A percentile compares a stretch with the other conserved stretches of the same genome.
Evolutionary conservation across 768 basidiomycete genomes (phyloP).

Genomic region (Chlorophyllum brunneum): DNA sequence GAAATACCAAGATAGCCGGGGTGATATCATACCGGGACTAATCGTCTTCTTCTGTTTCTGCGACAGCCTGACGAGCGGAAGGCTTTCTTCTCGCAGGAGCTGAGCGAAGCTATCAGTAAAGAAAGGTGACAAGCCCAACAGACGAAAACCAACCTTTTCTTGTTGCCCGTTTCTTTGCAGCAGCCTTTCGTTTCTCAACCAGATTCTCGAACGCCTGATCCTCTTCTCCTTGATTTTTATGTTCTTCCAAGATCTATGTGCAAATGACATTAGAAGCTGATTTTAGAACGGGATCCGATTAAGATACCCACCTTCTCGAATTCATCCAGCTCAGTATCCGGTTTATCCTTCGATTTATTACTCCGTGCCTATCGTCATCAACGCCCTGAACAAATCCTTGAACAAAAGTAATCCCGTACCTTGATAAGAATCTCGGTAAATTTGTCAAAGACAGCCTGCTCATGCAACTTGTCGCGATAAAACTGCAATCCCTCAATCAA

Average conservation of each 20-base stretch:
- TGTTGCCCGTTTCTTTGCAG: constrained; percentile 66
- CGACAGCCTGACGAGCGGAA: neutral
- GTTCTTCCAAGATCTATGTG: constrained; percentile 75
- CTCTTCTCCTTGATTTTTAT: constrained; percentile 82
- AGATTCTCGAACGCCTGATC: constrained; percentile 88
- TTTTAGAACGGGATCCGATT: neutral
- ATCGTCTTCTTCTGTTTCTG: constrained; percentile 8
- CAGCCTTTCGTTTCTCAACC: constrained; percentile 80
- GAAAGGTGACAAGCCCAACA: neutral
- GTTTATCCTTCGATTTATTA: constrained; percentile 90
- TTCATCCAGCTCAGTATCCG: constrained; percentile 90
- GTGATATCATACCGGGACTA: no score
- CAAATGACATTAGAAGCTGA: neutral
- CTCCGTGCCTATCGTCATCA: constrained; percentile 56
- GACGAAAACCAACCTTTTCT: constrained; percentile 30
- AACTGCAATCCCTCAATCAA: constrained; percentile 88
- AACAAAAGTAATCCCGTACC: constrained; percentile 34
- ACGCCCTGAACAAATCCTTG: neutral
- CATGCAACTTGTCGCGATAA: constrained; percentile 96
- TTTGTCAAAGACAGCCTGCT: constrained; percentile 70
- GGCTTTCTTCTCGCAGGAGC: constrained; percentile 4
- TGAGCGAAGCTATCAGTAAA: neutral
- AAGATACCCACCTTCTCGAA: constrained; percentile 71
- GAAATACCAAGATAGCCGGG: no score
- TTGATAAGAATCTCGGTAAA: constrained; percentile 93